These are phyloP conservation scores for Calendula officinalis DNA, from an alignment of 129 eudicot species.

Conservation along the genomic window DNA sequence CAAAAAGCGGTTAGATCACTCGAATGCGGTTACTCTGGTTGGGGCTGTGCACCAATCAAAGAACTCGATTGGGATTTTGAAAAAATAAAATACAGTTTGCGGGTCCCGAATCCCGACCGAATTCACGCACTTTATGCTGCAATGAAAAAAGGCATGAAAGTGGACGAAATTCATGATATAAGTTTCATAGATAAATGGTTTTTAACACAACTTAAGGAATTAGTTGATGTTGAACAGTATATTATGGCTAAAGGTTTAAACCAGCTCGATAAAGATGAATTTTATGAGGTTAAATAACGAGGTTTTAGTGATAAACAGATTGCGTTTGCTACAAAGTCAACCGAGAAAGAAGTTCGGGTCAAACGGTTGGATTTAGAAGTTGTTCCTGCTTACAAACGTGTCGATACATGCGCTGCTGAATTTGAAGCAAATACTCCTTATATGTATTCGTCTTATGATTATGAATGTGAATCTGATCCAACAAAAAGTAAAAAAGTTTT, in stretches of 20 bases:
- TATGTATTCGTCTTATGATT: slow-evolving; percentile 81
- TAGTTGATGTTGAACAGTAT: slow-evolving; percentile 79
- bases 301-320: slow-evolving; percentile 92
- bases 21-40: slow-evolving; percentile 80
- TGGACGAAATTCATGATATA: slow-evolving; percentile 70
- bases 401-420: slow-evolving; percentile 96
- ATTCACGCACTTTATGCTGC: slow-evolving; percentile 90
- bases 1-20: slow-evolving; percentile 87
- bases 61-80: slow-evolving; percentile 89
- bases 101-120: slow-evolving; percentile 86
- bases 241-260: slow-evolving; percentile 50
- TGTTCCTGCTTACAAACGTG: slow-evolving; percentile 84
- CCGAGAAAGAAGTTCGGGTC: slow-evolving; percentile 59
- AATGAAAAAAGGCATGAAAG: slow-evolving; percentile 81
- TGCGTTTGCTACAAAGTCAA: slow-evolving; percentile 67
- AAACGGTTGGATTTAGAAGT: slow-evolving; percentile 72
- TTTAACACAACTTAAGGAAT: slow-evolving; percentile 84
- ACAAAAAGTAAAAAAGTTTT: slow-evolving; percentile 73
- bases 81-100: slow-evolving; percentile 67
- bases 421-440: slow-evolving; percentile 94
- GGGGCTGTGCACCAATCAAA: slow-evolving; percentile 87
- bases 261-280: slow-evolving; percentile 59
- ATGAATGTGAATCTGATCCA: slow-evolving; percentile 75
- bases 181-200: slow-evolving; percentile 85
- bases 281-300: slow-evolving; percentile 76